Evolutionary conservation across 2,329 filamentous ascomycete genomes (phyloP).

Genomic region (Colletotrichum sp.): DNA sequence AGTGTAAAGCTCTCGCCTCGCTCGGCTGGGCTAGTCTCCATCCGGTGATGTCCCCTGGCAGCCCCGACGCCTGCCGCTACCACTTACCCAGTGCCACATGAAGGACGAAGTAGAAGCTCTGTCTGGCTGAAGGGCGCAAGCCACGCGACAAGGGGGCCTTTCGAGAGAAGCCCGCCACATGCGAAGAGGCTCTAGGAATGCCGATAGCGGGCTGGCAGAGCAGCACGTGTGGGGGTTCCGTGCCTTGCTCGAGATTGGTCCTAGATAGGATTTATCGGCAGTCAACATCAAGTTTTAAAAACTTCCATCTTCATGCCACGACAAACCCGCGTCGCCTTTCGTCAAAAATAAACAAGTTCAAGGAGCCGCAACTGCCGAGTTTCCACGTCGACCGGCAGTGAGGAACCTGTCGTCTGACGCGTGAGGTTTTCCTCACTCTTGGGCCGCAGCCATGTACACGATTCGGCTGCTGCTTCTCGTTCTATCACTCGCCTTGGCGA

Average conservation of each 20-base stretch:
- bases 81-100: not conserved
- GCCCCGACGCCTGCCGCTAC: not conserved
- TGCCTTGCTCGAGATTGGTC: accelerated
- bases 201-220: not conserved
- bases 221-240: not conserved
- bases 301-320: not conserved
- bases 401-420: not conserved
- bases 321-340: not conserved
- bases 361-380: not conserved
- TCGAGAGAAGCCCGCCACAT: not conserved
- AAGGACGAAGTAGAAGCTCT: not conserved
- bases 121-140: not conserved
- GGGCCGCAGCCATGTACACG: not conserved
- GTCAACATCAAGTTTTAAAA: not conserved
- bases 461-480: not conserved
- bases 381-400: not conserved
- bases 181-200: not conserved
- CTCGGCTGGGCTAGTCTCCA: not conserved
- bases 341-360: not conserved
- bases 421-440: not conserved
- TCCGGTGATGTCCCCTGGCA: not conserved
- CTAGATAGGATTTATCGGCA: not conserved
- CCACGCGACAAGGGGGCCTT: not conserved
- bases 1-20: not conserved
- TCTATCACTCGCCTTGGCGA: not conserved